phyloP scores from a whole-genome alignment of 192 early-diverging fungal genomes.

The Gonapodya sp. region DNA sequence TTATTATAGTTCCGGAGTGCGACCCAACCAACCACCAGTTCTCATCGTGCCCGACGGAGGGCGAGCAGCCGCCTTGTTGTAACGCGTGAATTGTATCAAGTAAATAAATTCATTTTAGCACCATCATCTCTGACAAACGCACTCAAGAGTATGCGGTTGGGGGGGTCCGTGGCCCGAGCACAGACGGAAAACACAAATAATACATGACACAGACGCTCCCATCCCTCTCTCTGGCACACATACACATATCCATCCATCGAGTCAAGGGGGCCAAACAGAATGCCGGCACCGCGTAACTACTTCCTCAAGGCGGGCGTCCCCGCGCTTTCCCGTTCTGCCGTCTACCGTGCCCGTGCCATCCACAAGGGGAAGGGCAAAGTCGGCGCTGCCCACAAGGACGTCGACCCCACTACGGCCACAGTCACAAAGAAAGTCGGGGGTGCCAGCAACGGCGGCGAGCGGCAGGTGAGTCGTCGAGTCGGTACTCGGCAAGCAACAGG shows the following conservation, averaged over 20 bases:
- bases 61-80: too few relatives aligned
- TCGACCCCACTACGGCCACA: slow-evolving; percentile 11
- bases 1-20: too few relatives aligned
- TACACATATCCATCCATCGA: too few relatives aligned
- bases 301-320: neutral
- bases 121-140: too few relatives aligned
- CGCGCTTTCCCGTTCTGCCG: neutral
- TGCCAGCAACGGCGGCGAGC: slow-evolving; percentile 65
- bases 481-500: neutral
- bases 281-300: neutral
- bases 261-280: neutral
- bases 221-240: neutral
- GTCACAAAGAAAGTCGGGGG: slow-evolving; percentile 66
- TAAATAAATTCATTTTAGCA: too few relatives aligned
- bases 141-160: too few relatives aligned
- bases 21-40: too few relatives aligned
- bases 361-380: slow-evolving; percentile 2
- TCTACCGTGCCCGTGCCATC: slow-evolving; percentile 2
- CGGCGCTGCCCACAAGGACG: neutral
- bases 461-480: neutral
- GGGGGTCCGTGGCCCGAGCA: too few relatives aligned
- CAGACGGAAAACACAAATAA: too few relatives aligned
- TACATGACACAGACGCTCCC: too few relatives aligned
- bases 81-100: too few relatives aligned
- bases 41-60: too few relatives aligned